Base-by-base conservation (phyloP, 768 basidiomycete species). In the Mycena amicta region DNA sequence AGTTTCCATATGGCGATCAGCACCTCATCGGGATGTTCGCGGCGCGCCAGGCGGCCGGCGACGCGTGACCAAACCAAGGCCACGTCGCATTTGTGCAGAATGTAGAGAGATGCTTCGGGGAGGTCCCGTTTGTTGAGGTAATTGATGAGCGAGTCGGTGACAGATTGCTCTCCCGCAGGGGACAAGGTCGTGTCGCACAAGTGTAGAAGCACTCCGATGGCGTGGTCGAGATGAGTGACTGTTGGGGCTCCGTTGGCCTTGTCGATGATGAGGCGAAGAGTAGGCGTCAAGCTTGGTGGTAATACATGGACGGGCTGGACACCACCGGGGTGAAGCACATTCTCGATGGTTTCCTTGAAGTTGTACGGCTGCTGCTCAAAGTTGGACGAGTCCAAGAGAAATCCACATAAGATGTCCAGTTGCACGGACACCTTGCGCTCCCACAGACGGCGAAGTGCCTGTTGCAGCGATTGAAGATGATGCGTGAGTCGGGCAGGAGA, bases 21-120 rank as follows among this genome's bases (percentile, higher is more conserved):
- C 27, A 59, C 58, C 5, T 54, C 53, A 39, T 59, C 53, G 4
- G 52, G 58, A n/a, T 45, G 52, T 39, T 59, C 57, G 18, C 37
- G 52, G 23, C 53, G 46, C 13, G n/a, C 5, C 5, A 59, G 47
- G 3, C 58, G 58, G 22, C 47, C 30, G 22, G 20, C 41, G 33
- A 59, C 47, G n/a, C 57, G 46, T 1, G 46, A 11, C 52, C 46
- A 54, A 23, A 54, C 47, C 31, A 25, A 8, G 3, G 39, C 29
- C 29, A 59, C 28, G n/a, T 59, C 23, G 6, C 46, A 59, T 5
- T 55, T 43, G 20, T 28, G 40, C 8, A 59, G 47, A 43, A 59
- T 39, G 13, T 28, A 27, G 29, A 59, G 57, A 18, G 23, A 27
- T 1, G 57, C 57, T 4, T 40, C 57, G n/a, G 27, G 28, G 30